Evolutionary conservation across 768 basidiomycete genomes (phyloP), one percentile per base, ranked within the genome.

Genomic region (Cystoderma amianthinum): DNA sequence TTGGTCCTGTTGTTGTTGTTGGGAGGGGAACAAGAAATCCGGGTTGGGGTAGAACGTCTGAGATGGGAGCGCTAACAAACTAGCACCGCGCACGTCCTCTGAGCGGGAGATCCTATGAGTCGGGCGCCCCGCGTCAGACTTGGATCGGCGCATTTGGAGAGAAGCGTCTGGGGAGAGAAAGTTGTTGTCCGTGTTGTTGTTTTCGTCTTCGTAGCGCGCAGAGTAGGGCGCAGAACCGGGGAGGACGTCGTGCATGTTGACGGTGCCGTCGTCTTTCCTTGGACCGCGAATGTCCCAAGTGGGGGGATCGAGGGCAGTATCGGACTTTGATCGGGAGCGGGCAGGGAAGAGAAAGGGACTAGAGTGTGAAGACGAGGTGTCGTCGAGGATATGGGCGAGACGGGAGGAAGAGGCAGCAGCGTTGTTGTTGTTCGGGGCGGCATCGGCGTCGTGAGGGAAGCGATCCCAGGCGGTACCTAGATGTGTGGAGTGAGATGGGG

Each of bases 41-140:
- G 15, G 15, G 28, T 9, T 30, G 28, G 28, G 9, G 28, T 15
- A 30, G 9, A 30, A 23, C 11, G 16, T 11, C 17, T 32, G 28
- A 15, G 16, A 12, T 32, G 39, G 10, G 24, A 32, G 20, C 32
- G 39, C 7, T 18, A 10, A 32, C 32, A 28, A 9, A 17, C 19
- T 10, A 21, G 48, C 45, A 12, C 46, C 30, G 38, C 58, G 34
- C 5, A 82, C 63, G 51, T 85, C 85, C 56, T 86, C 84, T 30
- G 76, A 79, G 46, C 80, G 77, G 22, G 72, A 73, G 15, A 68
- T 66, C 12, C 82, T 67, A 39, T 74, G 72, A 11, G 60, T 55
- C 5, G 58, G 56, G n/a, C 64, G 60, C 15, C 66, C 62, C 42
- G 59, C 54, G 42, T 78, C 76, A 7, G 76, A 76, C 47, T 69